Percentiles rank a stretch among this genome's conserved stretches.
phyloP scores from a whole-genome alignment of 768 basidiomycete genomes.

The Leccinum uliginosum region DNA sequence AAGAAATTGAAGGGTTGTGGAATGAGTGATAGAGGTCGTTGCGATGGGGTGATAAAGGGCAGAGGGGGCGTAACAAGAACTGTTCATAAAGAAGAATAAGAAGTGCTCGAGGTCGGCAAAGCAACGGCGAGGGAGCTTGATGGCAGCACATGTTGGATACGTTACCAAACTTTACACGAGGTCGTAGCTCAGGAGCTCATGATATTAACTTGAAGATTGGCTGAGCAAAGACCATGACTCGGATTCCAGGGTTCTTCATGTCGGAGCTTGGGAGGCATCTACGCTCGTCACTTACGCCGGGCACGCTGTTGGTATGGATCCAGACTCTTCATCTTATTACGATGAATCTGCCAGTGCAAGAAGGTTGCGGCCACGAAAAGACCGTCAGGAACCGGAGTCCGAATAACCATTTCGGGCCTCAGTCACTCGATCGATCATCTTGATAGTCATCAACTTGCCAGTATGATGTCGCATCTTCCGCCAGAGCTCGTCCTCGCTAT shows the following conservation, averaged over 20 bases:
- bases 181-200: background rate
- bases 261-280: constrained; percentile 11
- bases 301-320: background rate
- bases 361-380: background rate
- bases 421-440: background rate
- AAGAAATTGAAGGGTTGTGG: background rate
- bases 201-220: constrained; percentile 16
- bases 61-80: constrained; percentile 8
- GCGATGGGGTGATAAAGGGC: constrained; percentile 15
- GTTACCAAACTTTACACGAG: constrained; percentile 13
- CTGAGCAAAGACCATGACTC: constrained; percentile 5
- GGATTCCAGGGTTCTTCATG: constrained; percentile 11
- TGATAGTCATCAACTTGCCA: background rate
- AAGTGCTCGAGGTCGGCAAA: constrained; percentile 7
- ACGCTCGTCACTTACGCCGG: background rate
- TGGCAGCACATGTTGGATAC: constrained; percentile 1
- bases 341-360: too few relatives aligned
- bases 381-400: background rate
- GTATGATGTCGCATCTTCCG: constrained; percentile 11
- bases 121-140: constrained; percentile 7
- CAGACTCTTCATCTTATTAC: background rate
- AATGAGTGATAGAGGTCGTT: background rate
- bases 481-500: constrained; percentile 21
- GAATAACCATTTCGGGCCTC: background rate
- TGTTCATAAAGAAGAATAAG: constrained; percentile 3